Conservation (phyloP, 2,329 filamentous ascomycete genomes). For the Arthrinium puccinioides region DNA sequence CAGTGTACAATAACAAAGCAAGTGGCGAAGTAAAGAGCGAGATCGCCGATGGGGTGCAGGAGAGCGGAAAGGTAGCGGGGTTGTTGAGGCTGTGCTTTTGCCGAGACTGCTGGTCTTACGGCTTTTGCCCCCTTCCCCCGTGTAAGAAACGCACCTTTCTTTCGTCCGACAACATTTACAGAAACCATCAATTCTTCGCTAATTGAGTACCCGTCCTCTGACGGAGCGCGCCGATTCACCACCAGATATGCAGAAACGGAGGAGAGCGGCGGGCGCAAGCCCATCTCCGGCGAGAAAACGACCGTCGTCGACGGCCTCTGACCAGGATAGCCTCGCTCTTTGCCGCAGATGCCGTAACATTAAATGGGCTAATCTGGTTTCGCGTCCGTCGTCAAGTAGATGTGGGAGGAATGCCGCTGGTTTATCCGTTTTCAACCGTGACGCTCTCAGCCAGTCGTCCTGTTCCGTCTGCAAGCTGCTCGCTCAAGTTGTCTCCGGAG, state of each 20-base stretch:
- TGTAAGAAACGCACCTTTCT: too few relatives aligned
- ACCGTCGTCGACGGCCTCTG: neutral
- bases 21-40: too few relatives aligned
- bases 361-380: neutral
- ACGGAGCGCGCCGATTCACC: neutral
- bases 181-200: neutral
- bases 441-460: neutral
- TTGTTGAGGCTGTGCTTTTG: too few relatives aligned
- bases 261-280: neutral
- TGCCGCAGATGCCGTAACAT: neutral
- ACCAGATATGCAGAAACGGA: neutral
- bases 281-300: neutral
- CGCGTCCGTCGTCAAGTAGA: neutral
- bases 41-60: too few relatives aligned
- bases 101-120: too few relatives aligned
- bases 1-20: too few relatives aligned
- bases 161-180: too few relatives aligned
- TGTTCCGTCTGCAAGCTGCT: neutral
- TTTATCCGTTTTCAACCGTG: neutral
- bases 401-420: neutral
- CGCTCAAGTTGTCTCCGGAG: neutral
- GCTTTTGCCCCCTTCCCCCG: too few relatives aligned
- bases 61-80: too few relatives aligned
- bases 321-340: neutral
- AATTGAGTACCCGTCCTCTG: neutral